Conservation (phyloP, 2,329 filamentous ascomycete species). For the Periconia sp. region DNA sequence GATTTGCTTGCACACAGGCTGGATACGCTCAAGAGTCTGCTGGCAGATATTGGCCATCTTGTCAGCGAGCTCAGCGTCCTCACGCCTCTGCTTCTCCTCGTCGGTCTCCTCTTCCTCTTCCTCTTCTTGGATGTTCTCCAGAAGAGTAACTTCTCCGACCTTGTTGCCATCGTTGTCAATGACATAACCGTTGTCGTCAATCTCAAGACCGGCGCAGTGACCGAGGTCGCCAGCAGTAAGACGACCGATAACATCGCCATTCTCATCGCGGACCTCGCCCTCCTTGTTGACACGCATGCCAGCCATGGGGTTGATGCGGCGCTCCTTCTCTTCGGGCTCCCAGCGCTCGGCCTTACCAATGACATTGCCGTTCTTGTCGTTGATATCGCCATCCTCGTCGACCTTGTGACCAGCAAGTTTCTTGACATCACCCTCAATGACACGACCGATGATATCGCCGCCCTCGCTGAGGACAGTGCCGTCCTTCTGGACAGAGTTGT, state of each 20-base stretch:
- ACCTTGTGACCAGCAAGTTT: conserved; percentile 54
- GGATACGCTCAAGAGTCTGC: conserved; percentile 79
- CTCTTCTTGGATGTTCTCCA: conserved; percentile 62
- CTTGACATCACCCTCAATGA: conserved; percentile 55
- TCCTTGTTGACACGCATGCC: conserved; percentile 57
- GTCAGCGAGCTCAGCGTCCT: conserved; percentile 74
- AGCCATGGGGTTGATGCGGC: conserved; percentile 62
- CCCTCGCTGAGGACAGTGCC: conserved; percentile 54
- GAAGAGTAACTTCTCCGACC: conserved; percentile 63
- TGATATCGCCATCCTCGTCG: conserved; percentile 55
- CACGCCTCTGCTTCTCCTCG: conserved; percentile 48
- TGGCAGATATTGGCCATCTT: conserved; percentile 74
- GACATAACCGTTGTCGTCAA: conserved; percentile 56
- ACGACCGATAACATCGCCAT: conserved; percentile 52
- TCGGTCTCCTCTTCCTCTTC: conserved; percentile 57
- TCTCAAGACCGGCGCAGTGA: conserved; percentile 55
- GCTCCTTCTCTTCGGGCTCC: conserved; percentile 57
- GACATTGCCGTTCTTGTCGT: conserved; percentile 56
- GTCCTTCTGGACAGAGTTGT: conserved; percentile 59
- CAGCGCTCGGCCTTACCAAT: conserved; percentile 57
- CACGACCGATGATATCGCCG: conserved; percentile 52
- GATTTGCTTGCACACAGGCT: conserved; percentile 85
- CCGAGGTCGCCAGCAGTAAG: conserved; percentile 55
- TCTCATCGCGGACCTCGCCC: conserved; percentile 55
- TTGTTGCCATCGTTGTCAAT: conserved; percentile 62